Base-by-base conservation (phyloP, 192 early-diverging fungal species). In the Umbelopsis ramanniana region DNA sequence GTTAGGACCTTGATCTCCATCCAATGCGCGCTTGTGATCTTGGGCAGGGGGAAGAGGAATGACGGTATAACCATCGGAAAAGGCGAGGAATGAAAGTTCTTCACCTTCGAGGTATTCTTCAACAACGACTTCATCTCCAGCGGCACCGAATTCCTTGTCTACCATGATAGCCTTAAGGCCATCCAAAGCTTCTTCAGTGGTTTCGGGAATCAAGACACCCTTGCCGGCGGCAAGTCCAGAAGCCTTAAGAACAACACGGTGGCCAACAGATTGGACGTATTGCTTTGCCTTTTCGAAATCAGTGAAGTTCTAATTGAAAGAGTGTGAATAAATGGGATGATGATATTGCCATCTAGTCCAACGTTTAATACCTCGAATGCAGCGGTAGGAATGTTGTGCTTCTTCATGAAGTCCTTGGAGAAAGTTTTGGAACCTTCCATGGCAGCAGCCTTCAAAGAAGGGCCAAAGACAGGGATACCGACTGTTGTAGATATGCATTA, bases 361-460 rank as follows among this genome's bases (percentile, higher is more conserved):
- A 57, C 55, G 17, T 46, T 68, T 19, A 66, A 50, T 21, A 86
- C 86, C 76, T 88, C 81, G 85, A 97, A 98, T 22, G 88, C 89
- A 6, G 98, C 98, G 1, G 98, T 99, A 6, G 98, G 97, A 79
- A 99, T 98, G 66, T 85, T 78, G 85, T 99, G 95, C 79, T 90
- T 91, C 82, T 90, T 86, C 98, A 99, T 99, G 77, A 99, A 99
- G 78, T 98, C 93, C 82, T 98, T 99, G 74, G 95, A 93, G 81
- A 98, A 99, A 17, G 96, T 93, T 87, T 99, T 99, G 63, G 98
- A 99, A 4, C 96, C 96, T 82, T 99, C 98, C 81, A 99, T 92
- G 22, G 81, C 83, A 54, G 98, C 94, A 14, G 98, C 98, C 68
- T 89, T 88, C 47, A 81, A 74, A 22, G 95, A 95, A 33, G 98